These are phyloP conservation scores for Clonostachys sp. DNA, from an alignment of 2,329 filamentous ascomycete species.

Conservation along the genomic window DNA sequence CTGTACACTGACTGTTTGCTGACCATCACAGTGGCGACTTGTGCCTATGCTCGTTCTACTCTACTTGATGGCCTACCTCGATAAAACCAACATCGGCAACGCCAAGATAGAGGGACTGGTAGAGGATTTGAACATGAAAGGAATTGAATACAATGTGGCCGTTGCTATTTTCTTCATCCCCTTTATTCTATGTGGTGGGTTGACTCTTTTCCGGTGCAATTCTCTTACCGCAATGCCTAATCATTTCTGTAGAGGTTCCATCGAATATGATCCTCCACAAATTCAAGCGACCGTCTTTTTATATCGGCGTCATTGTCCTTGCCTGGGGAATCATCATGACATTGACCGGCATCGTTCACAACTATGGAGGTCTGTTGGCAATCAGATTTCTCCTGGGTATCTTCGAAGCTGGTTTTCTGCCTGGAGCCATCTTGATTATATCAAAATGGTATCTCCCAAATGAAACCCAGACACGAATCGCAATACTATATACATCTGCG, in stretches of 20 bases:
- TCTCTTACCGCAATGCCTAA: background rate
- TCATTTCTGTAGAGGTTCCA: slow-evolving; percentile 15
- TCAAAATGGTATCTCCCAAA: slow-evolving; percentile 24
- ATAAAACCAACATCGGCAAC: slow-evolving; percentile 27
- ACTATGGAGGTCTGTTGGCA: slow-evolving; percentile 30
- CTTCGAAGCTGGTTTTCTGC: slow-evolving; percentile 27
- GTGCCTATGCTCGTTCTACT: slow-evolving; percentile 20
- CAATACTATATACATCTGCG: slow-evolving; percentile 27
- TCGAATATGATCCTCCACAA: slow-evolving; percentile 28
- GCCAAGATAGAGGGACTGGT: slow-evolving; percentile 40
- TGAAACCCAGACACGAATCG: slow-evolving; percentile 19
- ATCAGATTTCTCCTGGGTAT: slow-evolving; percentile 32
- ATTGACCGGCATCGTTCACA: slow-evolving; percentile 25
- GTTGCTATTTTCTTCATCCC: slow-evolving; percentile 22
- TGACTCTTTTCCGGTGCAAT: slow-evolving; percentile 14
- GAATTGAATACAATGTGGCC: slow-evolving; percentile 38
- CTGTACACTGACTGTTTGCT: background rate
- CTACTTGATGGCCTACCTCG: slow-evolving; percentile 33
- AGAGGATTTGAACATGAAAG: slow-evolving; percentile 37
- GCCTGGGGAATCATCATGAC: slow-evolving; percentile 31
- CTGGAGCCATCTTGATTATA: slow-evolving; percentile 21
- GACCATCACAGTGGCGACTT: slow-evolving; percentile 10
- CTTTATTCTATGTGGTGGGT: slow-evolving; percentile 44
- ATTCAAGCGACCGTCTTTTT: slow-evolving; percentile 31
- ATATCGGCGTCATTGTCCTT: slow-evolving; percentile 26